Percentiles rank a stretch among this genome's conserved stretches.
These are phyloP conservation scores for Moricandia moricandioides DNA, from an alignment of 345 rosid species.

Conservation along the genomic window DNA sequence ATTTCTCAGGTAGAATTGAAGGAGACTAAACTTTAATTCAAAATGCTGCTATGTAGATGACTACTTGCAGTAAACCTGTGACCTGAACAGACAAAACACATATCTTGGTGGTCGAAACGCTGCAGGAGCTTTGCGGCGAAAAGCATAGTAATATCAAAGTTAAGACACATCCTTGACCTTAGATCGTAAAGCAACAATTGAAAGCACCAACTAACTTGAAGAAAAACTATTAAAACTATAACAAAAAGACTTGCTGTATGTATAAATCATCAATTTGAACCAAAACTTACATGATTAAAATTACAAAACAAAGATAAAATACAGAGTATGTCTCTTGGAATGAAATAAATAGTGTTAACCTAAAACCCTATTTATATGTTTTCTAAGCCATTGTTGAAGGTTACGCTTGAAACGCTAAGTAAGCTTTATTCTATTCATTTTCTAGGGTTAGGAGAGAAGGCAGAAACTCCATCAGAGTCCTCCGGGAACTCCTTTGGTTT, in stretches of 20 bases:
- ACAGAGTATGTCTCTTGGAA: background rate
- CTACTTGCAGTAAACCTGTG: slow-evolving; percentile 72
- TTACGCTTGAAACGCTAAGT: too few relatives aligned
- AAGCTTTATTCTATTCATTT: too few relatives aligned
- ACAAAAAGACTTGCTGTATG: background rate
- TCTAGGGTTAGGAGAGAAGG: too few relatives aligned
- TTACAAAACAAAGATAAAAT: background rate
- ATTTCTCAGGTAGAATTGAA: slow-evolving; percentile 36
- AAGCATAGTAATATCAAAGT: background rate
- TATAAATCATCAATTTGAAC: background rate
- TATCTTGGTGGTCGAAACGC: background rate
- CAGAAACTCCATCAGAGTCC: too few relatives aligned
- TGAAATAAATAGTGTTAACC: background rate
- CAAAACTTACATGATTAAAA: background rate
- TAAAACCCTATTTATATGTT: too few relatives aligned
- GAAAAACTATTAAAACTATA: background rate
- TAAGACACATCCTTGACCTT: background rate
- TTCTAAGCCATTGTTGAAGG: too few relatives aligned
- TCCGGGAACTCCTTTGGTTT: too few relatives aligned
- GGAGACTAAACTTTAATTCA: slow-evolving; percentile 51
- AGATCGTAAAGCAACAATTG: background rate
- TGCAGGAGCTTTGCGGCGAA: background rate
- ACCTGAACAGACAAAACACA: slow-evolving; percentile 45
- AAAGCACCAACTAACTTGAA: background rate
- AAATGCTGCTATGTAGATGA: slow-evolving; percentile 66